Conservation (phyloP, 2,329 filamentous ascomycete genomes). For the Fusarium aywerte region DNA sequence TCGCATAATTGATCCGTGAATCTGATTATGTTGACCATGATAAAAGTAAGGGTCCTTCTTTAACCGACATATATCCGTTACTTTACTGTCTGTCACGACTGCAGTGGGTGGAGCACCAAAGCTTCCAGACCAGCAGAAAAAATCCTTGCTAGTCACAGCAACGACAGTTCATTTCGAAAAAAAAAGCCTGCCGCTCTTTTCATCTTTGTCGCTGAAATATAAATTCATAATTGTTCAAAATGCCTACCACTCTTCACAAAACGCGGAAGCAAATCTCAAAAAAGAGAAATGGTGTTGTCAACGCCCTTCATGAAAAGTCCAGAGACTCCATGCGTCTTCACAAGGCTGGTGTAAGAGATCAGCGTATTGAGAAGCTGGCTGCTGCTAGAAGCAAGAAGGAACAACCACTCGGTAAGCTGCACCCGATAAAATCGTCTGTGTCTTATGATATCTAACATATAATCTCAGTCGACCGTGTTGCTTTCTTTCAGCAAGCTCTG, state of each 20-base stretch:
- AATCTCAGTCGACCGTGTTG: conserved; percentile 51
- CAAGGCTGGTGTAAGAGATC: conserved; percentile 81
- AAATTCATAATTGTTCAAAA: conserved; percentile 54
- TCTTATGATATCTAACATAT: conserved; percentile 13
- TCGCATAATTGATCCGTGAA: not conserved
- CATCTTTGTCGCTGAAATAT: not conserved
- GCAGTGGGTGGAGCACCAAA: conserved; percentile 31
- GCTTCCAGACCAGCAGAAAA: conserved; percentile 28
- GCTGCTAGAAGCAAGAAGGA: conserved; percentile 78
- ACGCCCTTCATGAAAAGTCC: conserved; percentile 86
- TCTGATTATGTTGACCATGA: not conserved
- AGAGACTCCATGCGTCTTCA: conserved; percentile 85
- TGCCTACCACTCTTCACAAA: conserved; percentile 83
- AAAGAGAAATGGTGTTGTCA: conserved; percentile 80
- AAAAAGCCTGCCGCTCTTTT: conserved; percentile 15
- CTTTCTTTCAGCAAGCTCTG: conserved; percentile 76
- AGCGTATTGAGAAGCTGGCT: conserved; percentile 79
- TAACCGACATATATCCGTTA: conserved; percentile 35
- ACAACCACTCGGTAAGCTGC: conserved; percentile 70
- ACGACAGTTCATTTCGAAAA: conserved; percentile 8
- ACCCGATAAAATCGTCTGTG: not conserved
- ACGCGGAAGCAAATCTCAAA: conserved; percentile 90
- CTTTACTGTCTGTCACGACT: not conserved
- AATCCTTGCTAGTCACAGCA: conserved; percentile 24
- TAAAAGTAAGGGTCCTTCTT: conserved; percentile 4